Evolutionary conservation across 257 asterid genomes (phyloP).

Genomic region (Salvia hispanica): DNA sequence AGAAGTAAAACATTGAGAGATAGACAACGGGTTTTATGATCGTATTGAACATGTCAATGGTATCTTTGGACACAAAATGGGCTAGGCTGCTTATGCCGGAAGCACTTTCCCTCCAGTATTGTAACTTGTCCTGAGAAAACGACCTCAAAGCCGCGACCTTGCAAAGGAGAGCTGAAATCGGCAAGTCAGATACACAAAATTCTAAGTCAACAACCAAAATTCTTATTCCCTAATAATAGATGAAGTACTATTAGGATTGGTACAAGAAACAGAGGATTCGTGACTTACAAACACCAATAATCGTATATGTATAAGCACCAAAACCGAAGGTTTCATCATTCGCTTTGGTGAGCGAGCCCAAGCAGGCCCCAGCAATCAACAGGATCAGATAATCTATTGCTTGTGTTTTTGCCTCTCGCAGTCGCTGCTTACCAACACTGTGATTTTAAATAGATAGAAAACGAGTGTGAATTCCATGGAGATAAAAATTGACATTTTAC

Average conservation of each 20-base stretch:
- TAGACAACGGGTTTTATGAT: conserved; percentile 87
- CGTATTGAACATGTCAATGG: conserved; percentile 78
- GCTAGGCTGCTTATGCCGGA: conserved; percentile 94
- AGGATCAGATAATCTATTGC: conserved; percentile 63
- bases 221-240: not conserved
- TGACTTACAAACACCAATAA: conserved; percentile 62
- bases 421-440: conserved; percentile 62
- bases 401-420: conserved; percentile 60
- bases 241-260: not conserved
- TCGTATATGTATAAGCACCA: conserved; percentile 60
- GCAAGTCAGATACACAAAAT: conserved; percentile 17
- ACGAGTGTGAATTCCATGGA: conserved; percentile 23
- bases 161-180: conserved; percentile 82
- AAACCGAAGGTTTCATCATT: conserved; percentile 52
- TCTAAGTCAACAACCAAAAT: not conserved
- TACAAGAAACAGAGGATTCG: conserved; percentile 7
- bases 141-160: conserved; percentile 90
- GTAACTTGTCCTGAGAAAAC: conserved; percentile 84
- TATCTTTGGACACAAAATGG: conserved; percentile 86
- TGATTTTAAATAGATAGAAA: conserved; percentile 26
- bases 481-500: not conserved
- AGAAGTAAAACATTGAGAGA: conserved; percentile 92
- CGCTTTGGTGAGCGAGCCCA: conserved; percentile 57
- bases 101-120: conserved; percentile 91
- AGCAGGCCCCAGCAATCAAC: conserved; percentile 61